Evolutionary conservation across 495 filamentous ascomycete species (phyloP).

Genomic region (Lepraria neglecta): DNA sequence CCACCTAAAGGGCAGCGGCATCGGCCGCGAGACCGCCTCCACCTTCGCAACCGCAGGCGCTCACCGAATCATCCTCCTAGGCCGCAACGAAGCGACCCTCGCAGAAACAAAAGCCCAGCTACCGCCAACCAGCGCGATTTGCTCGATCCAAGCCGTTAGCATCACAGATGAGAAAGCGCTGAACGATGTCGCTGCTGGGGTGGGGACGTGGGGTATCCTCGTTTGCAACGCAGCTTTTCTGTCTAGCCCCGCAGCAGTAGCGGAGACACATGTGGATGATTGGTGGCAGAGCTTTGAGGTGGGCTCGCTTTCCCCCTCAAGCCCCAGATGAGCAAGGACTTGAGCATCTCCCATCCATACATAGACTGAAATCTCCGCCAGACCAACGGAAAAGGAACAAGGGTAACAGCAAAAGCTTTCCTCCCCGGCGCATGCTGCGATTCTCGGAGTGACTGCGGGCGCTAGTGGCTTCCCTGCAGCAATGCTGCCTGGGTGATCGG

Average conservation of each 20-base stretch:
- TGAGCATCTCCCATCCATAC: no score
- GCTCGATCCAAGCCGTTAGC: slow-evolving; percentile 24
- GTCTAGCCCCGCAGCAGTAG: slow-evolving; percentile 21
- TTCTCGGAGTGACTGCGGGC: slow-evolving; percentile 33
- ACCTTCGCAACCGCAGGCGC: slow-evolving; percentile 9
- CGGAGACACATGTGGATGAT: slow-evolving; percentile 24
- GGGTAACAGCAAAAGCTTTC: slow-evolving; percentile 36
- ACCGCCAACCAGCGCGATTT: slow-evolving; percentile 16
- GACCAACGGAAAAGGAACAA: slow-evolving; percentile 36
- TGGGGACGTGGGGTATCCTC: slow-evolving; percentile 33
- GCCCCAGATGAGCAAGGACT: no score
- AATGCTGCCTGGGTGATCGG: slow-evolving; percentile 27
- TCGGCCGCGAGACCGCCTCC: background rate
- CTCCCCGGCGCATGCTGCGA: slow-evolving; percentile 32
- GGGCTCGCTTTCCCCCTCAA: no score
- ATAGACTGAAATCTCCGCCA: no score
- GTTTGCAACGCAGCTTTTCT: slow-evolving; percentile 34
- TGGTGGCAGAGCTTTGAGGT: slow-evolving; percentile 34
- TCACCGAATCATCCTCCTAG: slow-evolving; percentile 19
- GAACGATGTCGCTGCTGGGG: slow-evolving; percentile 5
- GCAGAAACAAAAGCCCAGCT: slow-evolving; percentile 17
- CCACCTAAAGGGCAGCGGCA: background rate
- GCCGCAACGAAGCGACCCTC: slow-evolving; percentile 27
- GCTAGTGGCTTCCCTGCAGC: slow-evolving; percentile 25
- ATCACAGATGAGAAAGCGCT: slow-evolving; percentile 19